phyloP scores from a whole-genome alignment of 177 flowering plant species.

The Vitis hybrid region DNA sequence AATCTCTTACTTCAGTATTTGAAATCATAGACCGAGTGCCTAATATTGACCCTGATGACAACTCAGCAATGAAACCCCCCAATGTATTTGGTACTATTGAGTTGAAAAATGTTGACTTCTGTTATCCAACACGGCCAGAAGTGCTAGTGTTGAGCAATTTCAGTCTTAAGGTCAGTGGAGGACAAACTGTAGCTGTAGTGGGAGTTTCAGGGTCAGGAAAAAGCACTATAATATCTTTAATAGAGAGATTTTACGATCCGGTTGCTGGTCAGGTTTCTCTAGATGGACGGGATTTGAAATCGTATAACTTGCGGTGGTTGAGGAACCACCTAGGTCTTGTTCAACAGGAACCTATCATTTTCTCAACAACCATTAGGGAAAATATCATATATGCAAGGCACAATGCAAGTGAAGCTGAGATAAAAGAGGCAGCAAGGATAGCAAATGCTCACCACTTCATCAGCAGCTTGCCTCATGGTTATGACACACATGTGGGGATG shows the following conservation, averaged over 20 bases:
- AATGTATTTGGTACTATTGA: slow-evolving; percentile 94
- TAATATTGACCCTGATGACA: slow-evolving; percentile 88
- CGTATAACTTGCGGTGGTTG: slow-evolving; percentile 85
- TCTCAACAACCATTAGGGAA: slow-evolving; percentile 89
- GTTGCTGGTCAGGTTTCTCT: slow-evolving; percentile 83
- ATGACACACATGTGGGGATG: slow-evolving; percentile 98
- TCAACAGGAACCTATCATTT: slow-evolving; percentile 95
- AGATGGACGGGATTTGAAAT: slow-evolving; percentile 84
- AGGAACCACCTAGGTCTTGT: slow-evolving; percentile 90
- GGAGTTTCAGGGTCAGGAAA: slow-evolving; percentile 99
- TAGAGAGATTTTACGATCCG: slow-evolving; percentile 92
- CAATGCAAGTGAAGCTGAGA: slow-evolving; percentile 92
- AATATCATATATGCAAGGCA: slow-evolving; percentile 97
- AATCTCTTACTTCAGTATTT: slow-evolving; percentile 85
- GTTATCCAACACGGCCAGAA: slow-evolving; percentile 91
- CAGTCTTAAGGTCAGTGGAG: slow-evolving; percentile 85
- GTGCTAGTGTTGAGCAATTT: slow-evolving; percentile 83
- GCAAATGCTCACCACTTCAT: slow-evolving; percentile 99
- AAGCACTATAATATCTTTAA: slow-evolving; percentile 87
- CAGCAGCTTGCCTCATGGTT: slow-evolving; percentile 95
- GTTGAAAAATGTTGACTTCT: slow-evolving; percentile 83
- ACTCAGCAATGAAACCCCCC: slow-evolving; percentile 77
- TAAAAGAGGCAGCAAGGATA: slow-evolving; percentile 97
- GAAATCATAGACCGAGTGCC: slow-evolving; percentile 93
- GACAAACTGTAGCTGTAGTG: slow-evolving; percentile 94